phyloP scores from a whole-genome alignment of 805 yeast species.

The Pichia heedii region DNA sequence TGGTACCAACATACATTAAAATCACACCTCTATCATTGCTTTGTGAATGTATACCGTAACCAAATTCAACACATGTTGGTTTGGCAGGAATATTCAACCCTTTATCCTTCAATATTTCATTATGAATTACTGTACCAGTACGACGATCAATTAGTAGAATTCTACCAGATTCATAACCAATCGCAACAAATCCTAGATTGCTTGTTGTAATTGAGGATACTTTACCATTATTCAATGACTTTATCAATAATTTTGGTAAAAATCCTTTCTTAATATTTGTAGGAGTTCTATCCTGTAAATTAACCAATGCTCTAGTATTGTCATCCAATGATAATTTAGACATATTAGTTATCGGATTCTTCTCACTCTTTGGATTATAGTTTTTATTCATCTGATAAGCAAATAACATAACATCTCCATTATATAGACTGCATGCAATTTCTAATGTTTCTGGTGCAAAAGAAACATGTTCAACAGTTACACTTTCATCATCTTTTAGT shows the following conservation, averaged over 20 bases:
- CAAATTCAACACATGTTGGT: constrained; percentile 61
- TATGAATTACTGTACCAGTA: constrained; percentile 46
- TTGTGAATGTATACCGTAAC: constrained; percentile 45
- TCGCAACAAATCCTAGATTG: constrained; percentile 74
- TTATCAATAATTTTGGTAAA: constrained; percentile 45
- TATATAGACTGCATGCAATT: constrained; percentile 53
- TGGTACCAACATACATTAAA: constrained; percentile 69
- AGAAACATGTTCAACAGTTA: constrained; percentile 49
- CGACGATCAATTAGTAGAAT: constrained; percentile 69
- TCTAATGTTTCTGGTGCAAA: constrained; percentile 75
- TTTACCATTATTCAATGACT: constrained; percentile 31
- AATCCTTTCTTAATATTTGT: constrained; percentile 47
- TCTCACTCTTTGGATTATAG: constrained; percentile 28
- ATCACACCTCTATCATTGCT: constrained; percentile 36
- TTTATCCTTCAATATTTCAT: constrained; percentile 22
- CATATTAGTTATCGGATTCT: neutral
- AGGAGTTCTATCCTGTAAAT: constrained; percentile 48
- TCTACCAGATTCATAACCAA: constrained; percentile 71
- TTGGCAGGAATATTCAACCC: constrained; percentile 22
- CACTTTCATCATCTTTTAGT: constrained; percentile 32
- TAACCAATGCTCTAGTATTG: constrained; percentile 23
- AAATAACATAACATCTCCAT: constrained; percentile 70
- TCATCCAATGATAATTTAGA: constrained; percentile 4
- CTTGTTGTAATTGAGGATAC: constrained; percentile 61
- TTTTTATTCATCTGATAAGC: constrained; percentile 51